These are phyloP conservation scores for Gracilariopsis chorda DNA, from an alignment of 23 red algal species.

Conservation along the genomic window DNA sequence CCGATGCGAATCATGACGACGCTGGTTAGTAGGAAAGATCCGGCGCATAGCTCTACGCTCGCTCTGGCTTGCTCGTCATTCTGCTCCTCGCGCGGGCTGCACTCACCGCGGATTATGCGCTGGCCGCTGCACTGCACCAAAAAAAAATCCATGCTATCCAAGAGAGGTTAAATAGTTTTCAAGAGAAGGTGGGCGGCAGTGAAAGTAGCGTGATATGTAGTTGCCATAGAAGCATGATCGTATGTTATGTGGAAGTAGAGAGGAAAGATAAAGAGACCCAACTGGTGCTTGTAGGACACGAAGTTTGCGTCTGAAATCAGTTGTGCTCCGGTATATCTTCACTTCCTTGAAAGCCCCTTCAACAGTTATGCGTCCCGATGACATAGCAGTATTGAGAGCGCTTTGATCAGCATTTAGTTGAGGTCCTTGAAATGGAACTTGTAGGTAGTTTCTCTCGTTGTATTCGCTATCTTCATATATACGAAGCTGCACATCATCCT, in stretches of 20 bases:
- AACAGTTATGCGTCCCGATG: not conserved
- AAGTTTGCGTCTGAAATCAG: not conserved
- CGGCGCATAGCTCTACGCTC: no score
- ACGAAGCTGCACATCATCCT: not conserved
- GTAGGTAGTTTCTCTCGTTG: not conserved
- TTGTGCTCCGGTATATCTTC: not conserved
- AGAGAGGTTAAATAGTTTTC: not conserved
- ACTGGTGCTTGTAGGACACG: not conserved
- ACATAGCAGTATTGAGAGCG: not conserved
- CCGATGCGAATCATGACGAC: no score
- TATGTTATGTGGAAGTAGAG: not conserved
- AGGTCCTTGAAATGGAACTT: not conserved
- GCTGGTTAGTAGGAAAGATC: no score
- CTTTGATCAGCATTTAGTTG: not conserved
- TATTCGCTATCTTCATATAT: slow-evolving; percentile 1
- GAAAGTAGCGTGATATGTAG: not conserved
- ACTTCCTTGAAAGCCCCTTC: not conserved
- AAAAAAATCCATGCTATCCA: no score
- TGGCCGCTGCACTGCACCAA: no score
- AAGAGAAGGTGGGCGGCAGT: not conserved
- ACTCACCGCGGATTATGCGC: no score
- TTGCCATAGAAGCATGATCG: not conserved
- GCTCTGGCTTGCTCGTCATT: no score
- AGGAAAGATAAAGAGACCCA: not conserved
- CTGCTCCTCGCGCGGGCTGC: no score